Evolutionary conservation across 768 basidiomycete species (phyloP).

Genomic region (Boletales sp.): DNA sequence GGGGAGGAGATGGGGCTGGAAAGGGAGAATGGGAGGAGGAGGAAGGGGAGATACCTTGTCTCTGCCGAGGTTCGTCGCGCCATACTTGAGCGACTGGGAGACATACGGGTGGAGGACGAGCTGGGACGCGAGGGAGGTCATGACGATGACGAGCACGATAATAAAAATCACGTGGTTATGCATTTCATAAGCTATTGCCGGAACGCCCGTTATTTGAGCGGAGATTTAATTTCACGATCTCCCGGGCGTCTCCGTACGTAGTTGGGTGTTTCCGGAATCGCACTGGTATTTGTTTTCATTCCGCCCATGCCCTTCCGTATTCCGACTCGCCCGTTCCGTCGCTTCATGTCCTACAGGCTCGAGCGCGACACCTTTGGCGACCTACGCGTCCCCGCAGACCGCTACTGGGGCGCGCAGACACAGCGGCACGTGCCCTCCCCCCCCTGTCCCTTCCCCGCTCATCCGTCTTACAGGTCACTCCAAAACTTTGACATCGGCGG

Average conservation of each 20-base stretch:
- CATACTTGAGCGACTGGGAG: slow-evolving; percentile 71
- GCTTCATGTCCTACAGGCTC: slow-evolving; percentile 54
- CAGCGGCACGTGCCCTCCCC: slow-evolving; percentile 58
- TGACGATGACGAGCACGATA: not conserved
- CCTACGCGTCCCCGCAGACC: slow-evolving; percentile 79
- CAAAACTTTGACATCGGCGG: slow-evolving; percentile 99
- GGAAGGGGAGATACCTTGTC: slow-evolving; percentile 66
- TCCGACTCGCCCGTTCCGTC: slow-evolving; percentile 7
- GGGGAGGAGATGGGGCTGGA: not conserved
- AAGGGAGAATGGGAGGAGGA: not conserved
- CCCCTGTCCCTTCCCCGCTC: not conserved
- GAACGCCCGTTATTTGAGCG: too few relatives aligned
- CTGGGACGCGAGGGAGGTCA: slow-evolving; percentile 57
- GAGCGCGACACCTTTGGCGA: slow-evolving; percentile 97
- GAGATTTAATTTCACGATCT: too few relatives aligned
- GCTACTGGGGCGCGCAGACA: slow-evolving; percentile 99
- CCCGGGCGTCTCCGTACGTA: too few relatives aligned
- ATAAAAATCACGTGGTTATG: too few relatives aligned
- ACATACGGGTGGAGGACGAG: slow-evolving; percentile 82
- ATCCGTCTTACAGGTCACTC: slow-evolving; percentile 56
- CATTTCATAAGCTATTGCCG: too few relatives aligned
- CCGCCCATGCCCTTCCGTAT: slow-evolving; percentile 32
- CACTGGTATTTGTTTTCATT: not conserved
- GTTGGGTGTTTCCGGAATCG: too few relatives aligned
- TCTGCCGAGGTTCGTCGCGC: slow-evolving; percentile 78